Evolutionary conservation across 2,329 filamentous ascomycete genomes (phyloP), one percentile per base, ranked within the genome.

Genomic region (Delphinella strobiligena): DNA sequence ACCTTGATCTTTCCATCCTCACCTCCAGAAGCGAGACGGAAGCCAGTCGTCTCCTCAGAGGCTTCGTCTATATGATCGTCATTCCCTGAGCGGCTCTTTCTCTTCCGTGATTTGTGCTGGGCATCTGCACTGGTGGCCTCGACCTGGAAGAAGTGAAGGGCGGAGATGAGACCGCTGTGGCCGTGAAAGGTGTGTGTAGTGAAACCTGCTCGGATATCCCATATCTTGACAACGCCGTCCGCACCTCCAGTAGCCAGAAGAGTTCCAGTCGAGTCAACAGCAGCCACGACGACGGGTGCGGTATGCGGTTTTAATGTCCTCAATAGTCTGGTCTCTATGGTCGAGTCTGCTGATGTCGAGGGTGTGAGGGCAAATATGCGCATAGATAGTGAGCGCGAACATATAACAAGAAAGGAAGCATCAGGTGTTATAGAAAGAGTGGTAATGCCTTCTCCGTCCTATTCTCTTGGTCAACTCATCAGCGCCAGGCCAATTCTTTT

Each of bases 381-480:
- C 87, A 96, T 93, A 5, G 87, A 88, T 40, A 95, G 71, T n/a
- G 89, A 96, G 49, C 89, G 80, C 14, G 91, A 98, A 66, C 88
- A 96, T 50, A 93, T 67, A 48, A 94, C 78, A 40, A 96, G 73
- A 60, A 95, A 86, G 18, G 85, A 87, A 7, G 79, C 86, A 45
- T 83, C 85, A 1, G 88, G 87, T 1, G 89, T 93, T 50, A 98
- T 82, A 86, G 50, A 36, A 31, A 91, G 59, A 3, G 82, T 83
- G 19, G 86, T 91, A 45, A 93, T 80, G 12, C 74, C 61, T 58
- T 93, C 86, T 43, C 68, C 69, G 51, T 73, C 69, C 65, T 68
- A 52, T 35, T 35, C 41, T 44, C 45, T 49, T 56, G 46, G 60
- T 65, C 55, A 63, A 62, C 46, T 46, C 44, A 55, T 61, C 54